Percentiles rank a stretch among this genome's conserved stretches.
These are phyloP conservation scores for Rhizopus sp. DNA, from an alignment of 371 early-diverging fungal genomes.

Conservation along the genomic window DNA sequence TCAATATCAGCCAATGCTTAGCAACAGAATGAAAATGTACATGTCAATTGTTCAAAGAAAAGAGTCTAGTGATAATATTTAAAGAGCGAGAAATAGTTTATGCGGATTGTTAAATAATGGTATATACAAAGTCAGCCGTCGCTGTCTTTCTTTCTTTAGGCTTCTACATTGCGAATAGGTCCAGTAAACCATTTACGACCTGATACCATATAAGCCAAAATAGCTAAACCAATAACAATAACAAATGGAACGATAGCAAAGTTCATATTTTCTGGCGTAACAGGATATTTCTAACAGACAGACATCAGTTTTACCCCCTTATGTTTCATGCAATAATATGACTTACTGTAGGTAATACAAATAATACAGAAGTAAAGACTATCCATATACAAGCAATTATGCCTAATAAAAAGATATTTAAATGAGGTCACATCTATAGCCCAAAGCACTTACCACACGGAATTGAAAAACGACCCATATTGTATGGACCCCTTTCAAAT, in stretches of 20 bases:
- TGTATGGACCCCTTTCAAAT: slow-evolving; percentile 26
- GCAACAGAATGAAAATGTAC: no score
- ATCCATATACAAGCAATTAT: slow-evolving; percentile 57
- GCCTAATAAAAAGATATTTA: slow-evolving; percentile 32
- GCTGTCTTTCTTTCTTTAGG: background rate
- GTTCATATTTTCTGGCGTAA: slow-evolving; percentile 61
- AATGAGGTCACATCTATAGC: background rate
- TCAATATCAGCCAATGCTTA: no score
- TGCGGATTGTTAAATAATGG: no score
- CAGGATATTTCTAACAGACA: slow-evolving; percentile 41
- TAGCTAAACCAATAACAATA: slow-evolving; percentile 41
- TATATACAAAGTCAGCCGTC: no score
- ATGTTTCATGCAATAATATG: background rate
- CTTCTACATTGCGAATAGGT: slow-evolving; percentile 35
- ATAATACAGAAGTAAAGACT: slow-evolving; percentile 57
- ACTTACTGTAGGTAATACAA: slow-evolving; percentile 53
- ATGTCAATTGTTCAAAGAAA: no score
- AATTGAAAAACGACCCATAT: slow-evolving; percentile 19
- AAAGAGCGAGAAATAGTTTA: no score
- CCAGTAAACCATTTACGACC: slow-evolving; percentile 68
- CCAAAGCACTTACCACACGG: slow-evolving; percentile 15
- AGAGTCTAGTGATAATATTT: no score
- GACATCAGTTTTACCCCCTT: background rate
- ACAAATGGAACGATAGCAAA: slow-evolving; percentile 50
- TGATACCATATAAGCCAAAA: slow-evolving; percentile 48